phyloP scores from a whole-genome alignment of 345 rosid species.

The Clausena lansium region DNA sequence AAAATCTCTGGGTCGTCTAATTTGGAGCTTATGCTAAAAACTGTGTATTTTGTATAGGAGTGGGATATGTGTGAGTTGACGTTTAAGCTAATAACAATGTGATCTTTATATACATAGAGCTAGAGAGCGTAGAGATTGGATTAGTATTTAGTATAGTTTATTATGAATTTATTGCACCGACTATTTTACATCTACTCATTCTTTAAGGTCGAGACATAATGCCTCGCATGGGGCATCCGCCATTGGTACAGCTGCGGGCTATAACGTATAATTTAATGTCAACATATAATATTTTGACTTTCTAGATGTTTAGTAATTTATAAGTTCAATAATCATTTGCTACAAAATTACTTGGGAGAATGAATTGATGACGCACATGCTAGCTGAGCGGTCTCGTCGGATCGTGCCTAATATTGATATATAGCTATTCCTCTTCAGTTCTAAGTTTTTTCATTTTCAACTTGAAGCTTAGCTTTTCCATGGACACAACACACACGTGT shows the following conservation, averaged over 20 bases:
- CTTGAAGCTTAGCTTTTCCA: not conserved
- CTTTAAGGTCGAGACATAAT: not conserved
- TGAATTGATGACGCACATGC: not conserved
- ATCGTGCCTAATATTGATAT: not conserved
- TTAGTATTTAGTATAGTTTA: not conserved
- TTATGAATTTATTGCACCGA: slow-evolving; percentile 13
- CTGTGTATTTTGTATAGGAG: not conserved
- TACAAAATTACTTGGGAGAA: not conserved
- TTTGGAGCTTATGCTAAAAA: not conserved
- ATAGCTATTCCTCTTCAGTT: not conserved
- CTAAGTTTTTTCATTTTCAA: not conserved
- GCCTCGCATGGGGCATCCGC: slow-evolving; percentile 11
- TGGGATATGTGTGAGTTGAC: not conserved
- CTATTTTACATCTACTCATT: not conserved
- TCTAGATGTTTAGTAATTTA: not conserved
- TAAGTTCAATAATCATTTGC: not conserved
- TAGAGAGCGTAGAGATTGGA: not conserved
- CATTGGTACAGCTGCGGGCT: not conserved
- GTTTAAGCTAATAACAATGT: not conserved
- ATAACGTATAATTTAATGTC: not conserved
- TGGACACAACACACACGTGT: not conserved
- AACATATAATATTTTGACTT: not conserved
- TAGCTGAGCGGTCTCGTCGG: not conserved
- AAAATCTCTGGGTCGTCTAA: not conserved
- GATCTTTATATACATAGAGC: not conserved